Percentiles rank a stretch among this genome's conserved stretches.
Conservation (phyloP, 768 basidiomycete genomes). For the Lactarius quietus region DNA sequence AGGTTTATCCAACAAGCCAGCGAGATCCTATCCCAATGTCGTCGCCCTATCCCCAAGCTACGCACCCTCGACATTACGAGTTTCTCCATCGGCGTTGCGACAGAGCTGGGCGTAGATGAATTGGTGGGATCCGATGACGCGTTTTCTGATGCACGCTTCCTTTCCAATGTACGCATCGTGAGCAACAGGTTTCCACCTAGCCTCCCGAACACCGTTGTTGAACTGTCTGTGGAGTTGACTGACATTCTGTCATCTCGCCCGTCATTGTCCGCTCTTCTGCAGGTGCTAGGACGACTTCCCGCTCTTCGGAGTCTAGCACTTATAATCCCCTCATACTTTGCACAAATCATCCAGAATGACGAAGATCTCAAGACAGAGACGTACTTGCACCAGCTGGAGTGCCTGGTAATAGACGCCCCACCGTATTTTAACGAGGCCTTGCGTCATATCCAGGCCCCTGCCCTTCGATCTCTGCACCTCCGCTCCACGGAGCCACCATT, state of each 20-base stretch:
- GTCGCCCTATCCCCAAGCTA: slow-evolving; percentile 37
- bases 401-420: slow-evolving; percentile 33
- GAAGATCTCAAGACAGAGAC: slow-evolving; percentile 24
- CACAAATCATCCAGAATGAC: slow-evolving; percentile 28
- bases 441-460: slow-evolving; percentile 34
- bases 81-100: slow-evolving; percentile 12
- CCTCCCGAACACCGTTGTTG: slow-evolving; percentile 18
- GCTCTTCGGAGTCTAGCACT: slow-evolving; percentile 42
- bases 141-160: slow-evolving; percentile 35
- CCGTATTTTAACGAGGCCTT: slow-evolving; percentile 34
- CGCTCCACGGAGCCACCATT: slow-evolving; percentile 38
- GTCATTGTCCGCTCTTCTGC: slow-evolving; percentile 23
- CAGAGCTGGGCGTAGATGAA: slow-evolving; percentile 12
- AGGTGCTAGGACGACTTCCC: slow-evolving; percentile 39
- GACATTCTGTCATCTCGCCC: slow-evolving; percentile 27
- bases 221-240: slow-evolving; percentile 20
- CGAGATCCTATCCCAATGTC: slow-evolving; percentile 39
- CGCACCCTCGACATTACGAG: slow-evolving; percentile 32
- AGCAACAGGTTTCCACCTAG: slow-evolving; percentile 21
- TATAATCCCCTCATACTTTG: slow-evolving; percentile 34
- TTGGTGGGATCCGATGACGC: slow-evolving; percentile 24
- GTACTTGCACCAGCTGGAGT: slow-evolving; percentile 30
- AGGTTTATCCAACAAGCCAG: slow-evolving; percentile 38
- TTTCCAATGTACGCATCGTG: slow-evolving; percentile 26
- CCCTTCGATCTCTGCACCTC: slow-evolving; percentile 39